Conservation (phyloP, 116 monocot species). For the Dioscorea cayenensis region DNA sequence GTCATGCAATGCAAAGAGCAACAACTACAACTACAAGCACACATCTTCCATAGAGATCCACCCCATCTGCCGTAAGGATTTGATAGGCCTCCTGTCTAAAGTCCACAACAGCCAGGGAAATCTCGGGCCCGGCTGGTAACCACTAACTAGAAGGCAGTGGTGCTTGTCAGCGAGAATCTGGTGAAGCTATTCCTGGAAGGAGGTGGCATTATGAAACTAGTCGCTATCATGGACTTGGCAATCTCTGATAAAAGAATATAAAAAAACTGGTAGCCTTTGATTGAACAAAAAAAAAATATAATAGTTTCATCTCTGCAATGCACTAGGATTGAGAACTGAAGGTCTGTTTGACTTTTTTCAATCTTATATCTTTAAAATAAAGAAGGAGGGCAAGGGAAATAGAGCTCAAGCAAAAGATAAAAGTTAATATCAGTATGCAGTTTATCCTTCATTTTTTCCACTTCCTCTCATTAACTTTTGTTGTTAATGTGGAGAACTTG, state of each 20-base stretch:
- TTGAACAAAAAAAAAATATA: not conserved
- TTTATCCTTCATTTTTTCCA: constrained; percentile 96
- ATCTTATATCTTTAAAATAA: too few species aligned
- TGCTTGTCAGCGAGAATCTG: constrained; percentile 49
- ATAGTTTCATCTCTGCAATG: too few species aligned
- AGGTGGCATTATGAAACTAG: constrained; percentile 15
- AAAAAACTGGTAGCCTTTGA: constrained; percentile 22
- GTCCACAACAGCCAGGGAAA: too few species aligned
- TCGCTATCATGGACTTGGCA: constrained; percentile 28
- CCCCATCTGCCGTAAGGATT: too few species aligned
- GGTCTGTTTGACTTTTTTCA: too few species aligned
- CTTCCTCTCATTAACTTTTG: constrained; percentile 92
- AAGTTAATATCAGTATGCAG: constrained; percentile 60
- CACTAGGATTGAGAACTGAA: too few species aligned
- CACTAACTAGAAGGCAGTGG: constrained; percentile 28
- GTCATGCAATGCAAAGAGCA: too few species aligned
- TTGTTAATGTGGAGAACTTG: constrained; percentile 91
- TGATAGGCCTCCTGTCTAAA: too few species aligned
- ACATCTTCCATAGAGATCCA: too few species aligned
- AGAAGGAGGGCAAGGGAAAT: not conserved
- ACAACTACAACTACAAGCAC: too few species aligned
- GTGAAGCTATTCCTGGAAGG: constrained; percentile 36
- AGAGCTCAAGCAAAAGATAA: not conserved
- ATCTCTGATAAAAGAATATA: too few species aligned
- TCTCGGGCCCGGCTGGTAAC: constrained; percentile 27